Evolutionary conservation across 2,329 filamentous ascomycete genomes (phyloP).

Genomic region (Penicillium sp.): DNA sequence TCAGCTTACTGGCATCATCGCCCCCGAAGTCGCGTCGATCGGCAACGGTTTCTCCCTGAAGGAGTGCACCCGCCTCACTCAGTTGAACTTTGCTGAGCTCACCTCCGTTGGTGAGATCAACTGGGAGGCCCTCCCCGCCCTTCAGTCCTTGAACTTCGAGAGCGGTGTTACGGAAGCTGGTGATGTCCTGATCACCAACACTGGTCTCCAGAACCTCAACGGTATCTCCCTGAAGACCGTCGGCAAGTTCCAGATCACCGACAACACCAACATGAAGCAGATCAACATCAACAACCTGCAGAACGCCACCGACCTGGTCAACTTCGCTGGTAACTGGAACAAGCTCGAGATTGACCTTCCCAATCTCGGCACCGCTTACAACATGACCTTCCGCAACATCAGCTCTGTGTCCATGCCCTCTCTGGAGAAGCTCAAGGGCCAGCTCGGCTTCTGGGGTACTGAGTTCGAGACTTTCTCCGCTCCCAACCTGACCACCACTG

Average conservation of each 20-base stretch:
- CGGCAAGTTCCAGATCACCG: slow-evolving; percentile 73
- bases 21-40: slow-evolving; percentile 60
- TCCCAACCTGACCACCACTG: slow-evolving; percentile 46
- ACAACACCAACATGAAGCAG: slow-evolving; percentile 74
- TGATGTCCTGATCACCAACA: slow-evolving; percentile 76
- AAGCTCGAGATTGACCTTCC: slow-evolving; percentile 69
- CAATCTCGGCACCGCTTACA: slow-evolving; percentile 71
- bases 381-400: slow-evolving; percentile 79
- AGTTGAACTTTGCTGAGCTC: slow-evolving; percentile 63
- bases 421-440: slow-evolving; percentile 68
- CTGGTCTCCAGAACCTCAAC: slow-evolving; percentile 69
- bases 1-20: slow-evolving; percentile 60
- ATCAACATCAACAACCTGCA: slow-evolving; percentile 70
- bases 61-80: slow-evolving; percentile 64
- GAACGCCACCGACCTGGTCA: slow-evolving; percentile 67
- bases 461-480: slow-evolving; percentile 43
- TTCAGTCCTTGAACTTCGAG: slow-evolving; percentile 58
- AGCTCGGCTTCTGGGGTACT: slow-evolving; percentile 81
- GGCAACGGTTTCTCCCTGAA: slow-evolving; percentile 65
- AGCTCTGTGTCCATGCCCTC: slow-evolving; percentile 68
- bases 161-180: slow-evolving; percentile 63
- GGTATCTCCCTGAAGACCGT: slow-evolving; percentile 77
- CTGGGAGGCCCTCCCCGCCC: slow-evolving; percentile 66
- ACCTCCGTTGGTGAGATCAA: slow-evolving; percentile 61
- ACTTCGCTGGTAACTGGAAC: slow-evolving; percentile 74